Base-by-base conservation (phyloP, 345 rosid species). In the Pseudoturritis turrita region DNA sequence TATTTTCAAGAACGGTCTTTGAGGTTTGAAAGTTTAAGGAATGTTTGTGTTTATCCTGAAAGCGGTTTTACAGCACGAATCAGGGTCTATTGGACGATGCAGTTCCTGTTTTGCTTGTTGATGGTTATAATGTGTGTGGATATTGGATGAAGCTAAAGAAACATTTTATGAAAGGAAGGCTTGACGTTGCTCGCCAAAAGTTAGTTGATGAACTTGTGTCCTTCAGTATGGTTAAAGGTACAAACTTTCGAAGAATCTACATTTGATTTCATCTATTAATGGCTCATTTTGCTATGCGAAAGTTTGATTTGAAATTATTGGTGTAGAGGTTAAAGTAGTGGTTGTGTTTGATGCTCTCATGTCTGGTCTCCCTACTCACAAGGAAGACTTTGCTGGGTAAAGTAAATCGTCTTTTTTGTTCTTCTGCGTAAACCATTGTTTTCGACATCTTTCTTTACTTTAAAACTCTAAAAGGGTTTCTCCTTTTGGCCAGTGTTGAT, bases 121-220 rank as follows among this genome's bases (percentile, higher is more conserved):
- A 93, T 63, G 98, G 98, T 63, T 94, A 94, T 77, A 94, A 94
- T 76, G 92, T 94, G 23, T 94, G 98, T 79, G 97, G 98, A 51
- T 89, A 85, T 70, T 94, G 98, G 98, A 37, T 77, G 39, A 94
- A 94, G 78, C 78, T 94, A 71, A 94, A 89, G 88, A 91, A 91
- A 68, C 92, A 91, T 84, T 94, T 94, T 74, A 49, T 85, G 80
- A 80, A 76, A 26, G 98, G 95, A 51, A 89, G 95, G 72, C 87
- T 94, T 72, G 95, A 86, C 55, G 63, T 86, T 71, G 96, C 98
- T 68, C 95, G 97, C 18, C 96, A 84, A 70, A 86, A 89, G 84
- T 74, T 94, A 55, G 78, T 89, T 31, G 85, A 94, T 72, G 98
- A 91, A 44, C 96, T 94, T 77, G 68, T 86, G 18, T 75, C 88